Base-by-base conservation (phyloP, 352 stramenopile genomes). In the Phytophthora melonis region DNA sequence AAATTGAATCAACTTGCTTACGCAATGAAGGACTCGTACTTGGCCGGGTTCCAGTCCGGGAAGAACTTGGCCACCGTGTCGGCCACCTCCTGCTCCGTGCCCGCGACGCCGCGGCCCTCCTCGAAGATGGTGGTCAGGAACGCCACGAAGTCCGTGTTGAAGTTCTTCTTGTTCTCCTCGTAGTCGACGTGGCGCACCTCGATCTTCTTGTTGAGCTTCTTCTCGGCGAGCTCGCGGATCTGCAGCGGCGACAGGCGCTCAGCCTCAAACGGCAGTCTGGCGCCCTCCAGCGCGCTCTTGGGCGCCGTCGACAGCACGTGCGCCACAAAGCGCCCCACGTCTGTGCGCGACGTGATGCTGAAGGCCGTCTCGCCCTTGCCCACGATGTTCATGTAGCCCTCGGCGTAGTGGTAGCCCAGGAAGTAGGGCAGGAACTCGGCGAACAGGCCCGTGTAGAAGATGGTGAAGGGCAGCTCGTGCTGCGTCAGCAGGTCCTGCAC, bases 141-240 rank as follows among this genome's bases (percentile, higher is more conserved):
- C 3, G 61, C 58, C 34, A 39, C n/a, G 30, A 74, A 74, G 61
- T 78, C 66, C 62, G 60, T 62, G 66, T 71, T 18, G 71, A 66
- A 73, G n/a, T 66, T 70, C 56, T 63, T 66, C 65, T 68, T 66
- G 71, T 74, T 78, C 54, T 74, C 60, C 36, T 70, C 66, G 39
- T 58, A 68, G 34, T 70, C 60, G 8, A 70, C 57, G 57, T 54
- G 41, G 64, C 58, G 60, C 59, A 78, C 27, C 43, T 74, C 60
- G 50, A 78, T 70, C 71, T 74, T 78, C 65, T 74, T 78, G 65
- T 23, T 36, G 1, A 78, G 49, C 65, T 74, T 78, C 59, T 74
- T 70, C 65, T 70, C 60, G 0, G 23, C 65, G n/a, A 74, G 49
- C 21, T 58, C 70, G 19, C 39, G 49, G 52, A 74, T 67, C 59